These are phyloP conservation scores for Backusella luteola DNA, from an alignment of 192 early-diverging fungal genomes.

Conservation along the genomic window DNA sequence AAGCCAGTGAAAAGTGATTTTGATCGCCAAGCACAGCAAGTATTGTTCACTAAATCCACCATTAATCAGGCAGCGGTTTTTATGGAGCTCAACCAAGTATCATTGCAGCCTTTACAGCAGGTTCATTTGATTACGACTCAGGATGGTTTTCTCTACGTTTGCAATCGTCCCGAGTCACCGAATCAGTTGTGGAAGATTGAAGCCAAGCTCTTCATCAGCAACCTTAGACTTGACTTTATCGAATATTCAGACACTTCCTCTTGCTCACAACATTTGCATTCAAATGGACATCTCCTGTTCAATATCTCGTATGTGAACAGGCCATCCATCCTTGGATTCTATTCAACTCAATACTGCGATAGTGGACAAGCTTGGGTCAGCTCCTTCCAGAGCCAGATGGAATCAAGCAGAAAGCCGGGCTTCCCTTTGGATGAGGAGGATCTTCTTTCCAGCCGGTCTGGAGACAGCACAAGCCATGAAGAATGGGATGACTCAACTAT, in stretches of 20 bases:
- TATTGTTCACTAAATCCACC: not conserved
- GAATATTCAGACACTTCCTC: not conserved
- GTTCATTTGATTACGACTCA: not conserved
- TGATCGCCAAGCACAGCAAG: slow-evolving; percentile 13
- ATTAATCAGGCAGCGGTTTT: slow-evolving; percentile 7
- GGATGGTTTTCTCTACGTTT: not conserved
- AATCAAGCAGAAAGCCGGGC: not conserved
- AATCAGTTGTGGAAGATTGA: slow-evolving; percentile 6
- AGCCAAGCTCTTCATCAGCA: not conserved
- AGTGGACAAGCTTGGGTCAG: not conserved
- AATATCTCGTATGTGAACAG: not conserved
- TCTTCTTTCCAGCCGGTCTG: slow-evolving; percentile 9
- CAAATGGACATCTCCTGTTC: not conserved
- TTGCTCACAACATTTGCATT: not conserved
- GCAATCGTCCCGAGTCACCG: not conserved
- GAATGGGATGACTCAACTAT: not conserved
- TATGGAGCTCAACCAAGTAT: slow-evolving; percentile 9
- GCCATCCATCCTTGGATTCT: not conserved
- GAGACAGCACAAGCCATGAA: not conserved
- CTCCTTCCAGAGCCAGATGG: not conserved
- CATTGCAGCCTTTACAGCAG: not conserved
- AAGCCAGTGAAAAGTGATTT: slow-evolving; percentile 7
- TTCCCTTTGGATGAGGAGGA: not conserved
- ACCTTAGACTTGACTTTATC: not conserved
- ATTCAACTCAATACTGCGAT: slow-evolving; percentile 1